Evolutionary conservation across 2,329 filamentous ascomycete species (phyloP), one percentile per base, ranked within the genome.

Genomic region (Colletotrichum eremochloae): DNA sequence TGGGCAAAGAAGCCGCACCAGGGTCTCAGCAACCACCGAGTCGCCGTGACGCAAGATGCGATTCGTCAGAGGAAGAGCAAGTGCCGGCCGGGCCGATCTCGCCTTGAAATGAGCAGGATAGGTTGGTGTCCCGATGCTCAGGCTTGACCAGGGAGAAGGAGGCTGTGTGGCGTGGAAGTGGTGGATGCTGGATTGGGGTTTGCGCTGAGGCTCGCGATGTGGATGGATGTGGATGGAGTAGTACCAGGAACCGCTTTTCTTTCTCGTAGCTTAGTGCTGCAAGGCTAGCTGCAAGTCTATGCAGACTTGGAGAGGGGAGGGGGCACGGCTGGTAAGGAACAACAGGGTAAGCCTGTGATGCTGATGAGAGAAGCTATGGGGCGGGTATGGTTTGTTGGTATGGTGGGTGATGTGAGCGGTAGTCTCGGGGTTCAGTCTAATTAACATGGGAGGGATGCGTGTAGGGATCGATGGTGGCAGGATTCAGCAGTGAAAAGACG

Each of bases 1-100:
- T 76, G 78, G 78, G 78, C 78, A 76, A 78, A 77, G 79, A 82
- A 82, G 80, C 82, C 80, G 79, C 81, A 82, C 81, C 81, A 83
- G 80, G 81, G 82, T 81, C 78, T 81, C 78, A 78, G 78, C 75
- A 80, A 66, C 57, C 65, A 60, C 58, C 71, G 63, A 68, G 71
- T 61, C 57, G 72, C 65, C 64, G 63, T 56, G 65, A 71, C 46
- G 38, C 48, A 65, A 68, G 63, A 74, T 74, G 73, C 71, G 73
- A 74, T 74, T 74, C 73, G 73, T 65, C 64, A 67, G 63, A 61
- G 46, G 50, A 50, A 48, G 72, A n/a, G 48, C 38, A 57, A 69
- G 56, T 57, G 53, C 60, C 69, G 63, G 64, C 46, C 58, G 71
- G 70, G 53, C 71, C 62, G 66, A 69, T 72, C 46, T 67, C 31